phyloP scores from a whole-genome alignment of 2,329 filamentous ascomycete genomes.

The Ampelomyces quisqualis region DNA sequence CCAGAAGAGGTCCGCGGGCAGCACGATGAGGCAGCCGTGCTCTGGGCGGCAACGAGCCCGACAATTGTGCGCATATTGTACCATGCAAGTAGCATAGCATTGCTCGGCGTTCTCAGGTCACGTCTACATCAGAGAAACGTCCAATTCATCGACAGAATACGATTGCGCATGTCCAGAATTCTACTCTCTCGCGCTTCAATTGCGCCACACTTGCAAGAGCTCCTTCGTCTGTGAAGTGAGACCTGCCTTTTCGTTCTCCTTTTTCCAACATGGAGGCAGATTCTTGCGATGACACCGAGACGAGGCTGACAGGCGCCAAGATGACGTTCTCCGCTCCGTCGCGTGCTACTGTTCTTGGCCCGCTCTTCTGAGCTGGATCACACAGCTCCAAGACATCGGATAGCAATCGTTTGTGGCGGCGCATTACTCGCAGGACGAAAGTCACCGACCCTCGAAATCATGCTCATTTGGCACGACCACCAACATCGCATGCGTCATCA shows the following conservation, averaged over 20 bases:
- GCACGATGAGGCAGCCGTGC: too few relatives aligned
- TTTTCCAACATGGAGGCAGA: not conserved
- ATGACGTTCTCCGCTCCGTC: slow-evolving; percentile 5
- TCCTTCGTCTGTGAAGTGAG: too few relatives aligned
- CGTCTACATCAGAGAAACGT: not conserved
- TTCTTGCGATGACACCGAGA: slow-evolving; percentile 1
- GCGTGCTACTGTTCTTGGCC: slow-evolving; percentile 8
- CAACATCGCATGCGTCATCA: too few relatives aligned
- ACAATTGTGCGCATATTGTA: slow-evolving; percentile 26
- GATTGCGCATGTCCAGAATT: not conserved
- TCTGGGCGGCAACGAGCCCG: not conserved
- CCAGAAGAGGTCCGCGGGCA: too few relatives aligned
- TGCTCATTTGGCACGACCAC: too few relatives aligned
- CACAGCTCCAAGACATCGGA: not conserved
- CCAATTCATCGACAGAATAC: not conserved
- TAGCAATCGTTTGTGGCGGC: not conserved
- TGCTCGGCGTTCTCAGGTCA: slow-evolving; percentile 20
- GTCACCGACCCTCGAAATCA: too few relatives aligned
- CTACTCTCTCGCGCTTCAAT: too few relatives aligned
- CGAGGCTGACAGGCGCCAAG: slow-evolving; percentile 4
- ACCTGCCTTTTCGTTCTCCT: too few relatives aligned
- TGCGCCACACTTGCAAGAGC: too few relatives aligned
- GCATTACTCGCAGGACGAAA: not conserved
- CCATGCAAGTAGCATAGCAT: slow-evolving; percentile 27
- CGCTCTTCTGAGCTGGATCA: slow-evolving; percentile 1